Percentiles rank a stretch among this genome's conserved stretches.
These are phyloP conservation scores for Globisporangium ultimum DNA, from an alignment of 352 stramenopile genomes.

Conservation along the genomic window DNA sequence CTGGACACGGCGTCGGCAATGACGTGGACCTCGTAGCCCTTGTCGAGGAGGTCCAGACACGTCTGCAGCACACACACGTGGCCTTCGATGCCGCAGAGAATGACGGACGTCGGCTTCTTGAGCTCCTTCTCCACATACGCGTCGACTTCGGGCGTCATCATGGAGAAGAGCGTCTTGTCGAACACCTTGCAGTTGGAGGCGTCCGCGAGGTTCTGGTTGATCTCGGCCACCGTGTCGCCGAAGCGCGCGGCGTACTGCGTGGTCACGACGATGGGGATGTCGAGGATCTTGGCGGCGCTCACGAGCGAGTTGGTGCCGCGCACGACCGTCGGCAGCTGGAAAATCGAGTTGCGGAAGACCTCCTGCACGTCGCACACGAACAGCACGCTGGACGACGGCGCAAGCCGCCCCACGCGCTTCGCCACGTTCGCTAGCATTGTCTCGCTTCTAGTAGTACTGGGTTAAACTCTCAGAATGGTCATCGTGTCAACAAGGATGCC, in stretches of 20 bases:
- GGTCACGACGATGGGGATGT: slow-evolving; percentile 93
- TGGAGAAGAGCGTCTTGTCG: slow-evolving; percentile 98
- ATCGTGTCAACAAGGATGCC: too few relatives aligned
- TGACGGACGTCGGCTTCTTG: slow-evolving; percentile 68
- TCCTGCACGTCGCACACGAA: slow-evolving; percentile 98
- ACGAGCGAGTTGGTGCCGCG: slow-evolving; percentile 70
- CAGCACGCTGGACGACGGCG: slow-evolving; percentile 76
- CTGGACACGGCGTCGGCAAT: slow-evolving; percentile 95
- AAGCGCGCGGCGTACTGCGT: slow-evolving; percentile 97
- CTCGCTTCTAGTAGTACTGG: too few relatives aligned
- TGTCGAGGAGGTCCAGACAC: slow-evolving; percentile 93
- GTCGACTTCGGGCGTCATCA: slow-evolving; percentile 94
- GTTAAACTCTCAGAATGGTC: too few relatives aligned
- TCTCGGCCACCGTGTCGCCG: slow-evolving; percentile 82
- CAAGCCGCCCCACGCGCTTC: slow-evolving; percentile 41
- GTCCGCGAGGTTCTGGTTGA: slow-evolving; percentile 50
- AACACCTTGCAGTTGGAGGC: slow-evolving; percentile 70
- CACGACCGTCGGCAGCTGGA: slow-evolving; percentile 91
- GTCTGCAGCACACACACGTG: slow-evolving; percentile 96
- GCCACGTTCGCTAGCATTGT: slow-evolving; percentile 2
- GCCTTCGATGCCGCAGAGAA: slow-evolving; percentile 97
- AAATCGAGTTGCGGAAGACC: slow-evolving; percentile 93
- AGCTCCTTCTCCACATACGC: slow-evolving; percentile 57
- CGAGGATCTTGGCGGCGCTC: slow-evolving; percentile 74
- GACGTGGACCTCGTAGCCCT: slow-evolving; percentile 96